Percentiles rank a stretch among this genome's conserved stretches.
Evolutionary conservation across 306 rosid genomes (phyloP).

Genomic region (Lathyrus aphaca): DNA sequence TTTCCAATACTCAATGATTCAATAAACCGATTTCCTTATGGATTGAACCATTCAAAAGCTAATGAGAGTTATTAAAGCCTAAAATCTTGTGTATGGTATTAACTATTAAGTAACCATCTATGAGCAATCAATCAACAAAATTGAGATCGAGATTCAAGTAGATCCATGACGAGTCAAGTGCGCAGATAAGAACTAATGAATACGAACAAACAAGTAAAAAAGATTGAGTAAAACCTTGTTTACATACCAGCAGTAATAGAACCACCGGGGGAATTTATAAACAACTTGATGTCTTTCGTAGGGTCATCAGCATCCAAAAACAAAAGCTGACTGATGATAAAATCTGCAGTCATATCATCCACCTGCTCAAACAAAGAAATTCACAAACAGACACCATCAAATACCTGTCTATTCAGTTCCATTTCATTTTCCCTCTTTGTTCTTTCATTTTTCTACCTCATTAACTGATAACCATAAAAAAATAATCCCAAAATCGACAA

Average conservation of each 20-base stretch:
- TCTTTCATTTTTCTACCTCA: background rate
- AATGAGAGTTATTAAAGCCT: background rate
- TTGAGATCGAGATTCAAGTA: constrained; percentile 15
- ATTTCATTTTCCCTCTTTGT: background rate
- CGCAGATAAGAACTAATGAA: constrained; percentile 1
- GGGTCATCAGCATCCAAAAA: constrained; percentile 93
- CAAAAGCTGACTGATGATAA: constrained; percentile 80
- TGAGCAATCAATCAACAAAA: constrained; percentile 20
- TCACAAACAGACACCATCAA: constrained; percentile 24
- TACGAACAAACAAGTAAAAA: constrained; percentile 17
- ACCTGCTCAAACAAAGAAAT: constrained; percentile 61
- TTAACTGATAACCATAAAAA: constrained; percentile 12
- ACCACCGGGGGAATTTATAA: constrained; percentile 97
- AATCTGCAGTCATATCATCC: constrained; percentile 91
- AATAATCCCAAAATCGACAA: constrained; percentile 16
- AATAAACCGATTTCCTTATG: background rate
- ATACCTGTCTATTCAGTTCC: constrained; percentile 12
- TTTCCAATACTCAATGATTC: constrained; percentile 23
- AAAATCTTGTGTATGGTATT: too few species aligned
- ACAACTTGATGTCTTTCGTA: constrained; percentile 75
- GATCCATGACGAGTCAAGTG: background rate
- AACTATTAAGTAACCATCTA: too few species aligned
- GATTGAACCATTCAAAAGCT: constrained; percentile 12
- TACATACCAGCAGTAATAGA: constrained; percentile 88
- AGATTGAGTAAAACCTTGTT: constrained; percentile 1